These are phyloP conservation scores for Geosmithia putterillii DNA, from an alignment of 2,329 filamentous ascomycete genomes.

Conservation along the genomic window DNA sequence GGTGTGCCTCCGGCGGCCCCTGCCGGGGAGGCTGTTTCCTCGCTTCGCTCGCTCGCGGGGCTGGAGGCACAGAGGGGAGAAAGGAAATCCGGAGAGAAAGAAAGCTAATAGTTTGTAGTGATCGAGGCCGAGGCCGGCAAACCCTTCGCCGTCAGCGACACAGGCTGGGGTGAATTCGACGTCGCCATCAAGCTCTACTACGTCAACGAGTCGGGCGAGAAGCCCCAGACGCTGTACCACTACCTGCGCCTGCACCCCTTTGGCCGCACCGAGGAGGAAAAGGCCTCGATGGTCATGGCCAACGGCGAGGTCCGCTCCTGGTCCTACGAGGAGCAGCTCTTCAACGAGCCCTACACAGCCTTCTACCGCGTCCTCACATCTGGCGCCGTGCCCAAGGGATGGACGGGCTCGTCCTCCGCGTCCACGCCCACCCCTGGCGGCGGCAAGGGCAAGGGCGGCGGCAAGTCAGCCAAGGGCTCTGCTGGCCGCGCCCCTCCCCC, in stretches of 20 bases:
- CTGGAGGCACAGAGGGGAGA: neutral
- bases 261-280: constrained; percentile 67
- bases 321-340: constrained; percentile 87
- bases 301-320: constrained; percentile 61
- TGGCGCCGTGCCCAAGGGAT: constrained; percentile 45
- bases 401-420: constrained; percentile 13
- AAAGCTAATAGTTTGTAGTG: constrained; percentile 24
- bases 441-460: constrained; percentile 42
- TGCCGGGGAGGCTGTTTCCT: too few relatives aligned
- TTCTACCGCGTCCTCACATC: constrained; percentile 81
- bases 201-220: constrained; percentile 75
- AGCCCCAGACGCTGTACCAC: constrained; percentile 91
- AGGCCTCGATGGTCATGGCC: constrained; percentile 42
- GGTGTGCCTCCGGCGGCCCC: too few relatives aligned
- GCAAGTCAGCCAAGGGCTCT: constrained; percentile 34
- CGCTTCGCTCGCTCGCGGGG: too few relatives aligned
- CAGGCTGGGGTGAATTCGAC: constrained; percentile 96
- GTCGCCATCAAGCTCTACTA: constrained; percentile 95
- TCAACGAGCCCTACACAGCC: constrained; percentile 90
- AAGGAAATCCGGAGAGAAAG: neutral
- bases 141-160: constrained; percentile 77
- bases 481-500: constrained; percentile 28
- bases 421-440: constrained; percentile 29
- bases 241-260: constrained; percentile 86
- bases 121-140: constrained; percentile 59